Evolutionary conservation across 2,329 filamentous ascomycete genomes (phyloP).

Genomic region (Penicillium sp.): DNA sequence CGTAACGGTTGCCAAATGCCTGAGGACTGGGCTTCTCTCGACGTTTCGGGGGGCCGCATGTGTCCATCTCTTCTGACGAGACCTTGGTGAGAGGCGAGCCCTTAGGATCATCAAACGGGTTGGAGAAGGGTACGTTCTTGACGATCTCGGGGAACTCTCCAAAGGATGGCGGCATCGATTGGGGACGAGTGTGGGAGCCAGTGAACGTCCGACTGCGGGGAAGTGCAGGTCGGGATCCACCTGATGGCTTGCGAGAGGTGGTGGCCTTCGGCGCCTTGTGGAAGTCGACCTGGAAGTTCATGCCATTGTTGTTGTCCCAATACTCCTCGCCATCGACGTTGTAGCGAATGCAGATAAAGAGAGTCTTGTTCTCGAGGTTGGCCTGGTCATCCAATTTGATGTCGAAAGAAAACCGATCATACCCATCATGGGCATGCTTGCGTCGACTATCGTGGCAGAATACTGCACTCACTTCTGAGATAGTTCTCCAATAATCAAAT

Average conservation of each 20-base stretch:
- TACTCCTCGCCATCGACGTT: constrained; percentile 78
- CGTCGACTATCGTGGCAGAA: constrained; percentile 76
- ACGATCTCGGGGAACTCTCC: constrained; percentile 70
- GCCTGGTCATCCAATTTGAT: constrained; percentile 90
- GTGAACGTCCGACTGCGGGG: constrained; percentile 67
- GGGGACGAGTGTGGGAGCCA: constrained; percentile 49
- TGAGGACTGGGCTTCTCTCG: constrained; percentile 57
- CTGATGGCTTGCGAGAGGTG: constrained; percentile 54
- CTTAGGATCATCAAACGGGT: constrained; percentile 62
- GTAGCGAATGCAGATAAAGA: constrained; percentile 91
- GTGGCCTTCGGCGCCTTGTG: constrained; percentile 70
- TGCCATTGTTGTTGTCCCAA: constrained; percentile 89
- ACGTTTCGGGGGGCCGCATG: constrained; percentile 53
- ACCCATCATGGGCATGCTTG: constrained; percentile 62
- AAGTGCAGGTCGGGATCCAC: constrained; percentile 55
- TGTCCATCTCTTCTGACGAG: constrained; percentile 65
- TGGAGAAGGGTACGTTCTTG: constrained; percentile 57
- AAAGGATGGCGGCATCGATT: constrained; percentile 55
- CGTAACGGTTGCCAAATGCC: constrained; percentile 89
- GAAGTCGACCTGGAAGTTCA: constrained; percentile 96
- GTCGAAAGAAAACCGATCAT: constrained; percentile 89
- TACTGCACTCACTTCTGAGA: constrained; percentile 89
- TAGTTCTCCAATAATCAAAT: constrained; percentile 97
- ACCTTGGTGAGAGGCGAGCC: constrained; percentile 73
- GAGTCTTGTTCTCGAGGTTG: constrained; percentile 87